Conservation (phyloP, 2,329 filamentous ascomycete species). For the Ceratocystis lukuohia region DNA sequence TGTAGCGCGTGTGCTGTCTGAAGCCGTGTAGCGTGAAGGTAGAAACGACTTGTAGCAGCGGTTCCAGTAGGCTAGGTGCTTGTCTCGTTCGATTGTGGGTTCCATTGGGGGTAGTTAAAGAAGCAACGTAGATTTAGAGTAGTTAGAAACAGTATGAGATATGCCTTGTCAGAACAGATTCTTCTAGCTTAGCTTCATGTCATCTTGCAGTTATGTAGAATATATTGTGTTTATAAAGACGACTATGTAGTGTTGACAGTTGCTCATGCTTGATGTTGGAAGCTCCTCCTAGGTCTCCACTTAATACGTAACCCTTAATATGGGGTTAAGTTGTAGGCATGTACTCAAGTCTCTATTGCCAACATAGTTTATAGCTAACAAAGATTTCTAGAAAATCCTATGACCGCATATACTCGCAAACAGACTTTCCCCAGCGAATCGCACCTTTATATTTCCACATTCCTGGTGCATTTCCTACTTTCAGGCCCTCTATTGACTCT, state of each 20-base stretch:
- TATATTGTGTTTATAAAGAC: neutral
- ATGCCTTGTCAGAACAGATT: neutral
- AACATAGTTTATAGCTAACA: neutral
- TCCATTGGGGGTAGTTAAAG: slow-evolving; percentile 4
- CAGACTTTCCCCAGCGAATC: slow-evolving; percentile 34
- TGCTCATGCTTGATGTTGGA: neutral
- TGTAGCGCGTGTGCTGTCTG: slow-evolving; percentile 81
- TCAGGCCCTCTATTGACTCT: slow-evolving; percentile 40
- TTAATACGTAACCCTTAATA: neutral
- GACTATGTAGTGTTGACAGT: neutral
- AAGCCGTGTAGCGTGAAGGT: slow-evolving; percentile 70
- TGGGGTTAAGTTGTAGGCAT: too few species aligned
- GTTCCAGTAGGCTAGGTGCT: slow-evolving; percentile 84
- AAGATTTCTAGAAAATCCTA: slow-evolving; percentile 8
- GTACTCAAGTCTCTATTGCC: neutral
- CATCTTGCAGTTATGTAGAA: neutral
- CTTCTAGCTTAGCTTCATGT: neutral
- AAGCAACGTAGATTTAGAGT: neutral
- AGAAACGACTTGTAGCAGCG: slow-evolving; percentile 73
- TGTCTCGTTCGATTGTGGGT: slow-evolving; percentile 39
- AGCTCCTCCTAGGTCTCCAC: neutral
- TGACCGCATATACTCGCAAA: slow-evolving; percentile 35
- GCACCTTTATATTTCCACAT: slow-evolving; percentile 43
- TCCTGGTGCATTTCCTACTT: slow-evolving; percentile 37
- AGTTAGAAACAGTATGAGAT: neutral